Base-by-base conservation (phyloP, 768 basidiomycete genomes). In the Boletus subcaerulescens region DNA sequence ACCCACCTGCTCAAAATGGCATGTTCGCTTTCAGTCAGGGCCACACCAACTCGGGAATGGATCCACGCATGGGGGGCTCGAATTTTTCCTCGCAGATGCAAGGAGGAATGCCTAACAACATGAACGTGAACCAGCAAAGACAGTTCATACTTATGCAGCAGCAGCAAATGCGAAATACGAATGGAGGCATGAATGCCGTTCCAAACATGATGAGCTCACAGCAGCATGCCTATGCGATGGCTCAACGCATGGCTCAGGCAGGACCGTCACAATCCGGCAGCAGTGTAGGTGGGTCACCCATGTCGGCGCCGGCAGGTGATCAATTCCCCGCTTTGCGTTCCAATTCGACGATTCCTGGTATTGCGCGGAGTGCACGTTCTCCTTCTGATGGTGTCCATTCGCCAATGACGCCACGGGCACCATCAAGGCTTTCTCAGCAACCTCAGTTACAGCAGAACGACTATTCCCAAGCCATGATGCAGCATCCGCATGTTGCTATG, bases 281-380 rank as follows among this genome's bases (percentile, higher is more conserved):
- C 18, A 54, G 52, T 39, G 61, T 58, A 18, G 69, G 74, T 38
- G 72, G 71, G 10, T 80, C 81, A 18, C 79, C 79, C 9, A 73
- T 74, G 68, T 69, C 82, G 17, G 60, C 49, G 68, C 58, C 75
- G 32, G 62, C 74, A 50, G 71, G 72, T 46, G 66, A 71, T 61
- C 71, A 75, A 51, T 80, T 81, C 54, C 77, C 81, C 13, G 74
- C 76, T 6, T 70, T 85, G 31, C 76, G 83, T 18, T 85, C 84
- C 40, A 85, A 82, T 63, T 71, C 77, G 40, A 69, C 80, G 20
- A 85, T 89, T 50, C 87, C 86, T 0, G 87, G 87, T 13, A 91
- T 91, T 49, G 86, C 88, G 20, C 76, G 89, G 61, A 89, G 84
- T 60, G 80, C 82, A 47, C 78, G 87, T 52, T 89, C 89, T 40